phyloP scores from a whole-genome alignment of 1,284 basidiomycete genomes.

The Heimioporus retisporus region DNA sequence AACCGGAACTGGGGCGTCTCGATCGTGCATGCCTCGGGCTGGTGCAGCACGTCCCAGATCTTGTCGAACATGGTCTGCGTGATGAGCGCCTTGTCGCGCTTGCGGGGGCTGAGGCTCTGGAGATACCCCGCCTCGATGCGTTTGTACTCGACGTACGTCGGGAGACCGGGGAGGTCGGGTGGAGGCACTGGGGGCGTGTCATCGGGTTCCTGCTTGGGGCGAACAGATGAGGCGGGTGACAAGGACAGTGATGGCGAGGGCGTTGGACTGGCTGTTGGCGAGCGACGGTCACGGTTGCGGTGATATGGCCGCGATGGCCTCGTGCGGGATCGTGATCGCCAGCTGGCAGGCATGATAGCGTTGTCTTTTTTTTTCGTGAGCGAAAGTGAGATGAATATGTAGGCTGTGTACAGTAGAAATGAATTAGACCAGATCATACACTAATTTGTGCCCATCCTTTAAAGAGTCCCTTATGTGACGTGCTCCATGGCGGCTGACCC shows the following conservation, averaged over 20 bases:
- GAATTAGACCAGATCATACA: conserved; percentile 31
- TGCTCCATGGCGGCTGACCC: conserved; percentile 1
- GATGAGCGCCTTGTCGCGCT: conserved; percentile 77
- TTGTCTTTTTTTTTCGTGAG: conserved; percentile 1
- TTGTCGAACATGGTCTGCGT: conserved; percentile 74
- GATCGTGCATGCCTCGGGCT: conserved; percentile 51
- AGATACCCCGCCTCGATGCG: conserved; percentile 66
- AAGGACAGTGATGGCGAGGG: conserved; percentile 1
- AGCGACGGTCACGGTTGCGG: conserved; percentile 20
- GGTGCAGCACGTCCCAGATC: conserved; percentile 72
- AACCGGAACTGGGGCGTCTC: conserved; percentile 78
- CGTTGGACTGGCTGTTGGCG: conserved; percentile 23
- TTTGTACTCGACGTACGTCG: conserved; percentile 66
- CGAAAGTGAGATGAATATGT: conserved; percentile 31
- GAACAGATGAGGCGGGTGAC: conserved; percentile 8
- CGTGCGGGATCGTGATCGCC: conserved; percentile 20
- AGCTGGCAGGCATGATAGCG: conserved; percentile 33
- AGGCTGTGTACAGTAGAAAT: conserved; percentile 36
- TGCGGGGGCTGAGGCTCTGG: conserved; percentile 61
- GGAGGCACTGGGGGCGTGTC: conserved; percentile 27
- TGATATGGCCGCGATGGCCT: conserved; percentile 34
- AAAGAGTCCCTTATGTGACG: conserved; percentile 14
- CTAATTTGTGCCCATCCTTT: conserved; percentile 7
- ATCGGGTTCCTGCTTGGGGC: not conserved
- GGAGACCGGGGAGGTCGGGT: conserved; percentile 60